Evolutionary conservation across 805 yeast genomes (phyloP), one percentile per base, ranked within the genome.

Genomic region (Wickerhamiella domercqiae): DNA sequence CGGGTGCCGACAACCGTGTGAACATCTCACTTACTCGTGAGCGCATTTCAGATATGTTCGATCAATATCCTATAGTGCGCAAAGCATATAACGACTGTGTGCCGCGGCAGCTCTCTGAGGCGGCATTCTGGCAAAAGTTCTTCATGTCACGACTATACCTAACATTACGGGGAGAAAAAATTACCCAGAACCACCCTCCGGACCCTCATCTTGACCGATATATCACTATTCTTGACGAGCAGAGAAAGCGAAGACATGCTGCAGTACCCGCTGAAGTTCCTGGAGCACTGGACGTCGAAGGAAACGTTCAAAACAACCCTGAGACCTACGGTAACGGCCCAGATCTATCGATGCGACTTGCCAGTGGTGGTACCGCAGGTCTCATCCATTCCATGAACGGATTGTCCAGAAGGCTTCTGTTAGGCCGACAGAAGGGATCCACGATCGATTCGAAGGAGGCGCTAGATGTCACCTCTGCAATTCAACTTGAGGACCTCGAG

Each of bases 111-210:
- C 66, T 90, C 37, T 69, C 72, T 34, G 97, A 90, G 54, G 86
- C 87, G 30, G 94, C 80, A 52, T 90, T 90, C 50, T 90, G 98
- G 98, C 82, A 94, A 7, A 64, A 96, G 44, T 90, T 90, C 51
- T 90, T 90, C 65, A 76, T 82, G 50, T 84, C 96, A 0, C 78
- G 83, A 49, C 61, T 90, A 42, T 90, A 86, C 52, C 67, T 95
- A 47, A 72, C 84, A 49, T 62, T 90, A 24, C 68, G 94, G 54
- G 98, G 98, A 41, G 97, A 90, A 52, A 75, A 74, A 46, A 70
- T 83, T 37, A 73, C 75, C 50, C 59, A 70, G 2, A 77, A 72
- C 52, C 82, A 81, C 44, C 68, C 93, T 44, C 84, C 90, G 37
- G 97, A 90, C 56, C 68, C 75, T 3, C 67, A 84, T 5, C 64